These are phyloP conservation scores for Auricularia sp. DNA, from an alignment of 768 basidiomycete species.

Conservation along the genomic window DNA sequence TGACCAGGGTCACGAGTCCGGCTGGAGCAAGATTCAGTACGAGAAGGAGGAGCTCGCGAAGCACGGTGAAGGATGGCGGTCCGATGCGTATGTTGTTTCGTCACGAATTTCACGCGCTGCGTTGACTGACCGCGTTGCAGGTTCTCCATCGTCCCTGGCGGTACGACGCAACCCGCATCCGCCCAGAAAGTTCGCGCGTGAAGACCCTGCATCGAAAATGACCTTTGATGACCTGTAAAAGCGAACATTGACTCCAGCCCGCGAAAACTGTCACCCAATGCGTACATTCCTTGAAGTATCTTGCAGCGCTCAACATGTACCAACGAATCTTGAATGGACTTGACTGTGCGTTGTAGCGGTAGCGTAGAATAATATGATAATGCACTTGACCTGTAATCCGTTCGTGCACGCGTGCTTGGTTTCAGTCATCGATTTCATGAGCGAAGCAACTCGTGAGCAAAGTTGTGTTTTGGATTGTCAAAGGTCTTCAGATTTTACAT, in stretches of 20 bases:
- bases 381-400: no score
- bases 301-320: neutral
- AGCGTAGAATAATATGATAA: no score
- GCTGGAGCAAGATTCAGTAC: slow-evolving; percentile 57
- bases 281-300: neutral
- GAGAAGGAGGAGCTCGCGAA: slow-evolving; percentile 34
- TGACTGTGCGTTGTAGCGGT: no score
- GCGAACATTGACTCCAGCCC: no score
- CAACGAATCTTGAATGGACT: no score
- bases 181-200: neutral
- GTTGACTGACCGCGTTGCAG: neutral
- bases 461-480: no score
- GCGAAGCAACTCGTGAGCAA: no score
- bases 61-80: slow-evolving; percentile 43
- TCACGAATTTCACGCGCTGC: neutral
- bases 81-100: slow-evolving; percentile 28
- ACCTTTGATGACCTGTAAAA: no score
- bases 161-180: neutral
- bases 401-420: no score
- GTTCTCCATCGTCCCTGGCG: neutral
- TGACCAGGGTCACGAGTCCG: slow-evolving; percentile 52
- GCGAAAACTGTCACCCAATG: neutral
- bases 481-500: no score
- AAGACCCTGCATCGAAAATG: neutral
- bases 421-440: no score